These are phyloP conservation scores for Stylosanthes scabra DNA, from an alignment of 331 rosid species.

Conservation along the genomic window DNA sequence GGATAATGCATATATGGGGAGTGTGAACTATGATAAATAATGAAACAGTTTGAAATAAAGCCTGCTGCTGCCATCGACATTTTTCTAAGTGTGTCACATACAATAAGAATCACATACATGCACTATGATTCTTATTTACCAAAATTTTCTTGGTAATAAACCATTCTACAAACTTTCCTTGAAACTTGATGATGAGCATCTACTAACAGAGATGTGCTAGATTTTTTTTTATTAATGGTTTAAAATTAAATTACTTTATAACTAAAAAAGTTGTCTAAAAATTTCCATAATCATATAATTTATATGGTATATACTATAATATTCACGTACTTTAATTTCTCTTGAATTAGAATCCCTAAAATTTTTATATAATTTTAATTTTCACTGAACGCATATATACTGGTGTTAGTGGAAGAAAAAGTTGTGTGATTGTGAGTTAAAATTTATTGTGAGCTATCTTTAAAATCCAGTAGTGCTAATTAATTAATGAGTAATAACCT, in stretches of 20 bases:
- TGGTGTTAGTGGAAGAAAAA: slow-evolving; percentile 2
- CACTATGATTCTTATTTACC: not conserved
- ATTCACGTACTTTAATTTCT: no score
- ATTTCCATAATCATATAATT: no score
- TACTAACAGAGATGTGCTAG: no score
- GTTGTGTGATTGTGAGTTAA: not conserved
- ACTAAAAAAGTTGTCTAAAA: no score
- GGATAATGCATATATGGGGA: not conserved
- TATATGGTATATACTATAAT: no score
- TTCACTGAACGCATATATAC: not conserved
- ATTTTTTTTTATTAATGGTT: no score
- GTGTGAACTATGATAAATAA: not conserved
- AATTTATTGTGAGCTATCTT: not conserved
- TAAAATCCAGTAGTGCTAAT: slow-evolving; percentile 20
- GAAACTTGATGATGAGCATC: not conserved
- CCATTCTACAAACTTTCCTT: not conserved
- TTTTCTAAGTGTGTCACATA: not conserved
- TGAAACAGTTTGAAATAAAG: not conserved
- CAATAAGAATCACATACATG: not conserved
- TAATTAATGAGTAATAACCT: no score
- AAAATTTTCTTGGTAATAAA: not conserved
- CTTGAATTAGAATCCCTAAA: no score
- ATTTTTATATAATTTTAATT: not conserved
- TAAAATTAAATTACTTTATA: no score
- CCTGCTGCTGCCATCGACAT: not conserved